Evolutionary conservation across 2,329 filamentous ascomycete genomes (phyloP).

Genomic region (Knoxdaviesia proteae): DNA sequence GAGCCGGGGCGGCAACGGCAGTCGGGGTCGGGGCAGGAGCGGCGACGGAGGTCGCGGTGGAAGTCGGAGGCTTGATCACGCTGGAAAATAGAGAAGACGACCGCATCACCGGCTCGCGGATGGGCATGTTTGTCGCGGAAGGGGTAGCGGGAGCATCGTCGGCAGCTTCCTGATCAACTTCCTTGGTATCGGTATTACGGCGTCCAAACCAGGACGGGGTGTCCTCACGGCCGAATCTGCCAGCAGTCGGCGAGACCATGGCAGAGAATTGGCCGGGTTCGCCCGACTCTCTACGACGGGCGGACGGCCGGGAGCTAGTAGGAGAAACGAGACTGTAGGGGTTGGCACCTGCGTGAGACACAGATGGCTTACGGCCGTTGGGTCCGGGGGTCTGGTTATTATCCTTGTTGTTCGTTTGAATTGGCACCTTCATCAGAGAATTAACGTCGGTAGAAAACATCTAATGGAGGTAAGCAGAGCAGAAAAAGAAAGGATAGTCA

Average conservation of each 20-base stretch:
- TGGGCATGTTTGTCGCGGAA: slow-evolving; percentile 10
- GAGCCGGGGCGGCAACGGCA: too few species aligned
- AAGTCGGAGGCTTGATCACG: neutral
- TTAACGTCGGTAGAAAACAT: slow-evolving; percentile 76
- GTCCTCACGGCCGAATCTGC: slow-evolving; percentile 43
- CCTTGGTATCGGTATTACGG: slow-evolving; percentile 30
- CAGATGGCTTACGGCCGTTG: slow-evolving; percentile 60
- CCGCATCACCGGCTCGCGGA: slow-evolving; percentile 18
- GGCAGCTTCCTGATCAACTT: slow-evolving; percentile 26
- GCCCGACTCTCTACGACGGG: slow-evolving; percentile 62
- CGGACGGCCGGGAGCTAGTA: slow-evolving; percentile 48
- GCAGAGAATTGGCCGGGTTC: slow-evolving; percentile 44
- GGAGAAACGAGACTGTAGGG: slow-evolving; percentile 56
- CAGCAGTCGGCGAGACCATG: slow-evolving; percentile 38
- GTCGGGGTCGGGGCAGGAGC: too few species aligned
- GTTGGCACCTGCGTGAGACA: slow-evolving; percentile 48
- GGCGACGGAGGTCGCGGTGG: too few species aligned
- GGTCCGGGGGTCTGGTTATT: slow-evolving; percentile 32
- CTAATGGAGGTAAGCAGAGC: slow-evolving; percentile 19
- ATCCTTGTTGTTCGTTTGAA: slow-evolving; percentile 42
- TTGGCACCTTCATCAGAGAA: slow-evolving; percentile 72
- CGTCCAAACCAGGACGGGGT: slow-evolving; percentile 34
- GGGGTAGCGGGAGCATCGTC: slow-evolving; percentile 9
- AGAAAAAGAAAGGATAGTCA: neutral
- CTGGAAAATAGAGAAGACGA: slow-evolving; percentile 29